phyloP scores from a whole-genome alignment of 2,329 filamentous ascomycete species.

The Hymenoscyphus linearis region DNA sequence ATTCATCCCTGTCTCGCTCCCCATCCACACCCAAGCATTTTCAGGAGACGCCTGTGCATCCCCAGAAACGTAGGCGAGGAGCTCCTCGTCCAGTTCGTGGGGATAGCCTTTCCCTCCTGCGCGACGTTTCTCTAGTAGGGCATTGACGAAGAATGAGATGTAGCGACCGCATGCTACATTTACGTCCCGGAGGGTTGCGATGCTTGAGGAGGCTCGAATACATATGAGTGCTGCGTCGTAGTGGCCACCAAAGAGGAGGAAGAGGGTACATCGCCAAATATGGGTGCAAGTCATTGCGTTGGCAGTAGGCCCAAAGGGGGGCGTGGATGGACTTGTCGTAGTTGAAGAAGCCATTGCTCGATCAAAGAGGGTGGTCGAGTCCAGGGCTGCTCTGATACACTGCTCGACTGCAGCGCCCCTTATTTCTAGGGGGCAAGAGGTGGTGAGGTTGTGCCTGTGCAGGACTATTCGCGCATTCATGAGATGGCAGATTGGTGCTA shows the following conservation, averaged over 20 bases:
- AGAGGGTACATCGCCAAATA: conserved; percentile 79
- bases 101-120: conserved; percentile 26
- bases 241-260: conserved; percentile 70
- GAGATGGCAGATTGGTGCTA: conserved; percentile 72
- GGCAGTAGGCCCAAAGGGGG: conserved; percentile 36
- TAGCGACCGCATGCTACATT: conserved; percentile 77
- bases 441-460: conserved; percentile 82
- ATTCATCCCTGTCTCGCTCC: conserved; percentile 45
- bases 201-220: conserved; percentile 63
- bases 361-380: conserved; percentile 72
- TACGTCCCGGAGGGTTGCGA: conserved; percentile 66
- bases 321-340: conserved; percentile 28
- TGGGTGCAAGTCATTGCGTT: conserved; percentile 75
- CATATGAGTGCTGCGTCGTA: conserved; percentile 69
- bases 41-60: conserved; percentile 79
- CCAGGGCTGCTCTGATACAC: conserved; percentile 68
- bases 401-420: conserved; percentile 69
- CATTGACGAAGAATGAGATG: conserved; percentile 72
- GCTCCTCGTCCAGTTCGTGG: conserved; percentile 64
- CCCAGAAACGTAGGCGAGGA: conserved; percentile 78
- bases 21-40: conserved; percentile 77
- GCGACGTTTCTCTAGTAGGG: conserved; percentile 52
- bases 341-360: conserved; percentile 50
- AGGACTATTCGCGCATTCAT: conserved; percentile 80
- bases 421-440: conserved; percentile 59